These are phyloP conservation scores for Globisporangium acanthophoron DNA, from an alignment of 352 stramenopile species.

Conservation along the genomic window DNA sequence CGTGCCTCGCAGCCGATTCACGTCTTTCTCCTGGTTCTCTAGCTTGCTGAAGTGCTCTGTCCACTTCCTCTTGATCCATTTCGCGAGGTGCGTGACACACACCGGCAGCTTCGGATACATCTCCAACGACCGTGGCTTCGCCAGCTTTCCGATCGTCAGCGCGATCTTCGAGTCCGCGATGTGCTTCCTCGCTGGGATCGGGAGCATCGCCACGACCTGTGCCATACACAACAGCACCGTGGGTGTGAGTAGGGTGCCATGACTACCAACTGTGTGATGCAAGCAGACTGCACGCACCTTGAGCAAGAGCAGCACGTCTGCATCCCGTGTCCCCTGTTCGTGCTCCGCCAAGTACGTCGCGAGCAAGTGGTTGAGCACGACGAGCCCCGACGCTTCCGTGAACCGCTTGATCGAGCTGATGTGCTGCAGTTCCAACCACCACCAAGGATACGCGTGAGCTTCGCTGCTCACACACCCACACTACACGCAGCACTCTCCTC, in stretches of 20 bases:
- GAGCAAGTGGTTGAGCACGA: slow-evolving; percentile 52
- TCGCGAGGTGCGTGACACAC: slow-evolving; percentile 41
- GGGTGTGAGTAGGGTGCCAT: background rate
- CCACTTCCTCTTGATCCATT: slow-evolving; percentile 74
- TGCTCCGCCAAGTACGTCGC: slow-evolving; percentile 26
- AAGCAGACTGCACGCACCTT: background rate
- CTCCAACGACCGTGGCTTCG: slow-evolving; percentile 33
- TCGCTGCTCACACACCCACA: no score
- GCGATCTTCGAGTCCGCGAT: slow-evolving; percentile 59
- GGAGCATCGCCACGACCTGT: slow-evolving; percentile 74
- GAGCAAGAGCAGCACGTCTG: slow-evolving; percentile 13
- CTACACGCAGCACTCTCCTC: no score
- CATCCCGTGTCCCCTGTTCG: slow-evolving; percentile 11
- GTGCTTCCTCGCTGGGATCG: slow-evolving; percentile 40
- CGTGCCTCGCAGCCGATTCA: background rate
- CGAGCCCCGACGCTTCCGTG: slow-evolving; percentile 44
- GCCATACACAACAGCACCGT: background rate
- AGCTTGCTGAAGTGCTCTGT: slow-evolving; percentile 35
- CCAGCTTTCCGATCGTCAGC: slow-evolving; percentile 49
- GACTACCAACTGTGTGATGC: no score
- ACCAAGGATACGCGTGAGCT: background rate
- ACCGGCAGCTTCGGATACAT: slow-evolving; percentile 28
- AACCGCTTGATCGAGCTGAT: slow-evolving; percentile 62
- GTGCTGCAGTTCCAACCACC: slow-evolving; percentile 16
- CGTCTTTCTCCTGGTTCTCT: slow-evolving; percentile 7